Percentiles rank a stretch among this genome's conserved stretches.
These are phyloP conservation scores for Venturia effusa DNA, from an alignment of 2,329 filamentous ascomycete genomes.

Conservation along the genomic window DNA sequence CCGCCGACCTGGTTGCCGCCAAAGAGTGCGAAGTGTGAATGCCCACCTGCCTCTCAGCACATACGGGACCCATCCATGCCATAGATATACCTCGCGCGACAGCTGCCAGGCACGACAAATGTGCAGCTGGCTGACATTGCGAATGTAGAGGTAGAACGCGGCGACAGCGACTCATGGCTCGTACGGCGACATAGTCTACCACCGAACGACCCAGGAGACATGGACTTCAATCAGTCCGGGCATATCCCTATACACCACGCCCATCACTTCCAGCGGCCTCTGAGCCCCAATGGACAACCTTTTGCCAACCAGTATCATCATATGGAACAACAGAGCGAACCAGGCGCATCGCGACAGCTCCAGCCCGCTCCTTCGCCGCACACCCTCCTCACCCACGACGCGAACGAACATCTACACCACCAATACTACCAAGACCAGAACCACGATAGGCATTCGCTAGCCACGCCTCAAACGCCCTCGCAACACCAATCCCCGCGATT, in stretches of 20 bases:
- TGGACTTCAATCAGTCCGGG: constrained; percentile 10
- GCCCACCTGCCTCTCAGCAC: background rate
- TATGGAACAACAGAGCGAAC: constrained; percentile 2
- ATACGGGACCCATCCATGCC: background rate
- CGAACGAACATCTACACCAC: constrained; percentile 7
- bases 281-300: background rate
- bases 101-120: background rate
- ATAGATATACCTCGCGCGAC: background rate
- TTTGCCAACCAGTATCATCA: background rate
- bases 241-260: constrained; percentile 4
- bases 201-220: background rate
- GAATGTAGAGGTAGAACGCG: background rate
- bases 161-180: background rate
- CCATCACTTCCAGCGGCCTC: constrained; percentile 3
- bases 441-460: constrained; percentile 1
- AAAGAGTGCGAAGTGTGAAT: background rate
- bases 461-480: constrained; percentile 25
- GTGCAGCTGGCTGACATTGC: constrained; percentile 1
- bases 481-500: constrained; percentile 27
- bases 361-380: background rate
- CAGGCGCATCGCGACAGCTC: background rate
- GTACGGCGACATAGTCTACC: background rate
- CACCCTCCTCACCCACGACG: constrained; percentile 2
- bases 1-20: background rate
- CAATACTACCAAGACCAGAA: constrained; percentile 4